phyloP scores from a whole-genome alignment of 345 rosid genomes.

The Eucalyptus tenuipes region DNA sequence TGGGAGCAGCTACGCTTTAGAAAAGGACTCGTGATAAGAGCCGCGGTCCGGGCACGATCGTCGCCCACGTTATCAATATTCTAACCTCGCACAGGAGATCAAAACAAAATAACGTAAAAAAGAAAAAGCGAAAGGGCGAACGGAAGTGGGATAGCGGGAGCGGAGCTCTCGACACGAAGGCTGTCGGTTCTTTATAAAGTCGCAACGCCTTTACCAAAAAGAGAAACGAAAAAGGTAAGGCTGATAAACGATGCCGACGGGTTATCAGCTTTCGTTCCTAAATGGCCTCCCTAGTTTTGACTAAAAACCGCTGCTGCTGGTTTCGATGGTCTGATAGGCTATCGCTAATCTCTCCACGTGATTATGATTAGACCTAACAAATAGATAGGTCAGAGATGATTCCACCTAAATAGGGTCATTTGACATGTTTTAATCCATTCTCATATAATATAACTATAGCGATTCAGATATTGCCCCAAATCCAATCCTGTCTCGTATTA shows the following conservation, averaged over 20 bases:
- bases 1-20: neutral
- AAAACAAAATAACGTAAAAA: neutral
- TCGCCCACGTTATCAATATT: neutral
- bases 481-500: rapidly evolving
- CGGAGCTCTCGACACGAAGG: neutral
- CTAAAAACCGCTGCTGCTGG: neutral
- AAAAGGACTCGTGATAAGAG: neutral
- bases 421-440: no score
- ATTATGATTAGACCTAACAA: neutral
- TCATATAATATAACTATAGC: no score
- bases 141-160: neutral
- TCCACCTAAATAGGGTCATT: neutral
- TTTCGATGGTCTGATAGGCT: neutral
- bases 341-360: neutral
- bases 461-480: no score
- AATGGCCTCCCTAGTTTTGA: neutral
- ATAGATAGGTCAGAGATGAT: no score
- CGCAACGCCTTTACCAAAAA: neutral
- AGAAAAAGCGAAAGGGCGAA: neutral
- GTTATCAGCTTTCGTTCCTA: neutral
- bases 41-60: neutral
- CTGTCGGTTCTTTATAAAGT: neutral
- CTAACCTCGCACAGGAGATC: neutral
- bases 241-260: neutral
- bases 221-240: neutral